Conservation (phyloP, 2,329 filamentous ascomycete species). For the Xylariaceae sp. region DNA sequence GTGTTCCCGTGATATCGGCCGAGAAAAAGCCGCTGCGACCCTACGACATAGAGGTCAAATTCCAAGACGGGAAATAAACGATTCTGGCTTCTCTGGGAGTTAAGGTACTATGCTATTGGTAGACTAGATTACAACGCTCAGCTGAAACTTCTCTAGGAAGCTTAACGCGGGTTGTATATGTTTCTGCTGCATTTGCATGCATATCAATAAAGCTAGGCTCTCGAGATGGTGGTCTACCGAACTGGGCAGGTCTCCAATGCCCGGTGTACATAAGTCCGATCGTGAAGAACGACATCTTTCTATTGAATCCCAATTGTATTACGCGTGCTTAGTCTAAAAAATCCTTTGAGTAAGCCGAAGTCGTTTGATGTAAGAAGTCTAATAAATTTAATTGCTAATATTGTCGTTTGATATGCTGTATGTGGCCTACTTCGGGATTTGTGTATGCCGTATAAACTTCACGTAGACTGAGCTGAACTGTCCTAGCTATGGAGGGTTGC, state of each 20-base stretch:
- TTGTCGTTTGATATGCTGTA: background rate
- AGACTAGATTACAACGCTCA: background rate
- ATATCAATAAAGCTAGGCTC: background rate
- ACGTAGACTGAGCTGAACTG: background rate
- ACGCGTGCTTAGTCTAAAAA: background rate
- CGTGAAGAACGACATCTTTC: background rate
- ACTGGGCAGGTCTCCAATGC: background rate
- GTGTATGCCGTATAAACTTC: background rate
- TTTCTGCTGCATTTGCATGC: background rate
- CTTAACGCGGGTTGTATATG: background rate
- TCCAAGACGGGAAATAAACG: background rate
- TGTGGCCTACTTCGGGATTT: conserved; percentile 3
- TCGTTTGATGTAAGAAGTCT: no score
- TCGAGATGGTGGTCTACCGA: background rate
- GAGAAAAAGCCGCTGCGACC: background rate
- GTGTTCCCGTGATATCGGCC: background rate
- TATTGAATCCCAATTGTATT: background rate
- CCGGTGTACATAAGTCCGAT: background rate
- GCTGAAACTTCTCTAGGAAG: background rate
- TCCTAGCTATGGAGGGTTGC: conserved; percentile 13
- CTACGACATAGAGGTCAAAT: background rate
- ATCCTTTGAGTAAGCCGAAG: no score
- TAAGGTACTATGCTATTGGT: background rate
- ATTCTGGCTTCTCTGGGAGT: background rate
- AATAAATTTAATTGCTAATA: no score